Evolutionary conservation across 768 basidiomycete species (phyloP), one percentile per base, ranked within the genome.

Genomic region (Tephrocybe rancida): DNA sequence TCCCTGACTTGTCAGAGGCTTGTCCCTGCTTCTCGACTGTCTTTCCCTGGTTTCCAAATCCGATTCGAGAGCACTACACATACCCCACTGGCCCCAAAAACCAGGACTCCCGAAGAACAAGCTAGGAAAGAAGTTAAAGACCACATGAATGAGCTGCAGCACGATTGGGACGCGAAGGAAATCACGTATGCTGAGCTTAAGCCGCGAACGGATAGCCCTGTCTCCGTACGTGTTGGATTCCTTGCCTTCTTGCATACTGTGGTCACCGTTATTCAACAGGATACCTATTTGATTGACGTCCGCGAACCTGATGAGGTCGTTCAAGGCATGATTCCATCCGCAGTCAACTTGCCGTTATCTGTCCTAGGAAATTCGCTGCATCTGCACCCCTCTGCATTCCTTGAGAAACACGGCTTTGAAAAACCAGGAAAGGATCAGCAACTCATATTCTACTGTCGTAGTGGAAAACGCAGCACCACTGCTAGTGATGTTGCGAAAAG

Each of bases 271-370:
- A 61, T 48, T 57, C 25, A 21, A 0, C 56, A 92, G 90, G 76
- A 87, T 55, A 75, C 81, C 4, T 90, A 85, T 64, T 66, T 92
- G 41, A 85, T 92, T 60, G 94, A 96, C 62, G 95, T 98, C n/a
- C 86, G 96, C 19, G 95, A 97, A 68, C 90, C 88, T 1, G 85
- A 92, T 59, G 95, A 97, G 67, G 90, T 94, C 39, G 81, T 89
- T 13, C 90, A 93, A 66, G 95, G 95, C 11, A 88, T 88, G 67
- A 96, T 98, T 57, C 95, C 95, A 5, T 93, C 92, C 21, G 82
- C 93, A 16, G 92, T 97, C 64, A 92, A 94, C 69, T 70, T 98
- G 18, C 95, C 95, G 4, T 81, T 98, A 34, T 87, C 89, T 6
- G 80, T 80, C n/a, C 79, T 98, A 35, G 74, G 83, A 27, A 80